Evolutionary conservation across 164 flowering plant genomes (phyloP).

Genomic region (Hamamelis virginiana): DNA sequence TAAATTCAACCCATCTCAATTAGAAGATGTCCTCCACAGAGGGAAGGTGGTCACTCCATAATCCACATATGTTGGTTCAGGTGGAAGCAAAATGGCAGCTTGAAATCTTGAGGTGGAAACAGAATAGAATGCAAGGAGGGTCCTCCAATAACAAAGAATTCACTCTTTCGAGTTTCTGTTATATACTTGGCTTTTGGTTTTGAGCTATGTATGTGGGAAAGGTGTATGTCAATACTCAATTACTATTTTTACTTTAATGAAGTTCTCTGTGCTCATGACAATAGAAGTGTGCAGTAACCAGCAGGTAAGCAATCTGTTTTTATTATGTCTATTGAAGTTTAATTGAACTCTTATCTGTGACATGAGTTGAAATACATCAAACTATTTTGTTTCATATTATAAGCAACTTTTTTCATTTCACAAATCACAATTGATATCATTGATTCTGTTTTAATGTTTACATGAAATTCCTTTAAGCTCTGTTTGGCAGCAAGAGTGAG

Average conservation of each 20-base stretch:
- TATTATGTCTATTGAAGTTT: too few relatives aligned
- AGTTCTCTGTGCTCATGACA: neutral
- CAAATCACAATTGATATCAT: too few relatives aligned
- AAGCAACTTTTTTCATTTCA: too few relatives aligned
- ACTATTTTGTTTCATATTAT: too few relatives aligned
- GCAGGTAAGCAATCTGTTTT: too few relatives aligned
- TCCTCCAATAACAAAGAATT: neutral
- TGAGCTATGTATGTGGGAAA: neutral
- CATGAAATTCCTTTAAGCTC: too few relatives aligned
- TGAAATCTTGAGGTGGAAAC: constrained; percentile 8
- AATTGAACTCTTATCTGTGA: too few relatives aligned
- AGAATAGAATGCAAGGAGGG: neutral
- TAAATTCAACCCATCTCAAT: neutral
- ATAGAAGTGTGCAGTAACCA: too few relatives aligned
- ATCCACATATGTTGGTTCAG: neutral
- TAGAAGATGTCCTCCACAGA: neutral
- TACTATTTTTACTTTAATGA: neutral
- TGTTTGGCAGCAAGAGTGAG: too few relatives aligned
- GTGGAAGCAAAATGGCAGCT: neutral
- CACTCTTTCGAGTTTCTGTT: neutral
- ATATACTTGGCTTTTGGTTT: neutral
- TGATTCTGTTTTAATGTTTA: too few relatives aligned
- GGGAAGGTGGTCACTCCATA: constrained; percentile 2
- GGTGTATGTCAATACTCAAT: neutral
- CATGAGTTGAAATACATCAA: too few relatives aligned